Conservation (phyloP, 2,329 filamentous ascomycete species). For the Decorospora gaudefroyi region DNA sequence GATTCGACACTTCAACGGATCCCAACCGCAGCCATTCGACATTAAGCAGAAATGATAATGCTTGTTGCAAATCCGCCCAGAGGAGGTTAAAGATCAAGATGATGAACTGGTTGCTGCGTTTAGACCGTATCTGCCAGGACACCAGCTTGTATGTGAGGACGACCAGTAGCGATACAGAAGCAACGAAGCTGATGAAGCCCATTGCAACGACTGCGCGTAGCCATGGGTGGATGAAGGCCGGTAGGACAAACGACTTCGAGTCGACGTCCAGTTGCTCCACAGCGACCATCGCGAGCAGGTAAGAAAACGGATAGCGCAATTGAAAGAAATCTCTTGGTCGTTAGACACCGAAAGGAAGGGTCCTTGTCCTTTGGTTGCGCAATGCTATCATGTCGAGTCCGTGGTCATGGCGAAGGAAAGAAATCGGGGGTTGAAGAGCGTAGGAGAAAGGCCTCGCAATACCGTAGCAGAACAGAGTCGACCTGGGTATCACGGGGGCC, state of each 20-base stretch:
- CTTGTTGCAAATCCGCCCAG: slow-evolving; percentile 69
- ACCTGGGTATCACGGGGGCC: slow-evolving; percentile 16
- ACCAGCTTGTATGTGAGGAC: slow-evolving; percentile 56
- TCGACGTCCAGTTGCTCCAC: slow-evolving; percentile 29
- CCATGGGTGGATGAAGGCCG: slow-evolving; percentile 46
- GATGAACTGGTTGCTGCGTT: slow-evolving; percentile 65
- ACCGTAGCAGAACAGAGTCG: slow-evolving; percentile 7
- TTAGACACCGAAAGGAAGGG: slow-evolving; percentile 20
- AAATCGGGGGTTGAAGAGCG: slow-evolving; percentile 6
- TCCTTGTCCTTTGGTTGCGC: slow-evolving; percentile 12
- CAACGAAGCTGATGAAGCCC: slow-evolving; percentile 54
- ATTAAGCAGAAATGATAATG: slow-evolving; percentile 66
- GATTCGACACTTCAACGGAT: slow-evolving; percentile 58
- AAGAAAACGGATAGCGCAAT: neutral
- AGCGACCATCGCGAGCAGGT: slow-evolving; percentile 26
- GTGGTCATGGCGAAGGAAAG: slow-evolving; percentile 6
- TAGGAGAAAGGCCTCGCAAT: slow-evolving; percentile 6
- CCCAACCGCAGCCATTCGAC: slow-evolving; percentile 61
- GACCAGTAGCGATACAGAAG: slow-evolving; percentile 51
- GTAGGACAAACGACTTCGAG: slow-evolving; percentile 42
- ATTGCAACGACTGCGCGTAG: slow-evolving; percentile 54
- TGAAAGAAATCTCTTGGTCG: neutral
- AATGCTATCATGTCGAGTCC: slow-evolving; percentile 27
- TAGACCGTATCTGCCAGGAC: slow-evolving; percentile 44
- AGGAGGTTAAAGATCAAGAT: slow-evolving; percentile 71